Conservation (phyloP, 495 filamentous ascomycete genomes). For the Hypoxylon trugodes region DNA sequence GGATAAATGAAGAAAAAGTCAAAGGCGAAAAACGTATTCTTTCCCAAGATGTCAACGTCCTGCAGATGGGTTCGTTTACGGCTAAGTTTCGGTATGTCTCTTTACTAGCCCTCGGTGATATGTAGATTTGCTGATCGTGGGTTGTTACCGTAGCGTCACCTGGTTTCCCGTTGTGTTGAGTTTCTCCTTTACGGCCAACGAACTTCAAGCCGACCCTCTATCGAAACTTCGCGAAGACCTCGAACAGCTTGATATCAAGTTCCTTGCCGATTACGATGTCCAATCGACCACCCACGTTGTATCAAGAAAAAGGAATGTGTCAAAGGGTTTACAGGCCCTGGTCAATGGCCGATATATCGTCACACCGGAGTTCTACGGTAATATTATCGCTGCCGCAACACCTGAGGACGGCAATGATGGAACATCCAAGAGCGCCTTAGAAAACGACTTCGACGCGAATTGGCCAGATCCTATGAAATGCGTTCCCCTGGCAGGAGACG, state of each 20-base stretch:
- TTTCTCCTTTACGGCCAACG: conserved; percentile 81
- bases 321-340: conserved; percentile 86
- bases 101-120: background rate
- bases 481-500: conserved; percentile 78
- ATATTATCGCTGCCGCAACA: conserved; percentile 75
- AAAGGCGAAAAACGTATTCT: conserved; percentile 62
- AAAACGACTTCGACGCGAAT: conserved; percentile 79
- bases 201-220: conserved; percentile 74
- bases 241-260: conserved; percentile 88
- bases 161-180: conserved; percentile 86
- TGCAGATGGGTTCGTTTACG: conserved; percentile 72
- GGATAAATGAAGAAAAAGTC: conserved; percentile 75
- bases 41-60: conserved; percentile 64
- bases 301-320: conserved; percentile 86
- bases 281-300: conserved; percentile 86
- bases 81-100: conserved; percentile 58
- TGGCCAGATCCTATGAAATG: conserved; percentile 80
- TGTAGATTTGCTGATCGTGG: conserved; percentile 7
- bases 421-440: conserved; percentile 67
- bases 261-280: conserved; percentile 72
- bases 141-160: conserved; percentile 62
- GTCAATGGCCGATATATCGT: conserved; percentile 86
- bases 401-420: conserved; percentile 63
- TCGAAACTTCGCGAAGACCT: conserved; percentile 69
- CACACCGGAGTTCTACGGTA: conserved; percentile 71